Evolutionary conservation across 148 eudicot genomes (phyloP), one percentile per base, ranked within the genome.

Genomic region (Salicornia ramosissima): DNA sequence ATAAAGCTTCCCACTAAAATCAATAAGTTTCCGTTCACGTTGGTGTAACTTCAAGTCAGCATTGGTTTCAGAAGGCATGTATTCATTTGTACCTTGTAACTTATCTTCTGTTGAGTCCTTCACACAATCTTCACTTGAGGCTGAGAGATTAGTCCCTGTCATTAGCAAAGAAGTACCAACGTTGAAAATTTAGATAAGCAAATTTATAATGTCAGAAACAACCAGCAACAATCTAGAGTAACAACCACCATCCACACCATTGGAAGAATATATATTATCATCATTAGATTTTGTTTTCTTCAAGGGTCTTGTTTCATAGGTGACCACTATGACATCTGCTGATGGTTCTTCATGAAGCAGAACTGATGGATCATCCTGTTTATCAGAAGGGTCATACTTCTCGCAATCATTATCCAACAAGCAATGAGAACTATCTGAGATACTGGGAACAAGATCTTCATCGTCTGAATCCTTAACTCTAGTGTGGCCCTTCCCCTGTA

Each of bases 21-120:
- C 99, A 74, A 95, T 95, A 63, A 95, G 85, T 70, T 89, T 95
- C 80, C 83, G 89, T 77, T 95, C 99, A 65, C 96, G 87, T 51
- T 73, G 84, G 63, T 83, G 90, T 43, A 80, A 46, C 67, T 89
- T 91, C 71, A 91, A 70, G 86, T 94, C 84, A 71, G 70, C 75
- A 79, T 91, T 94, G 28, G 87, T 83, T 76, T 95, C 96, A 30
- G 79, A 72, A 24, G 79, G 49, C 36, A 59, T 30, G 73, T 65
- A 47, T 22, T 82, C 80, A 39, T 43, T 63, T 2, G 69, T 55
- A 31, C 19, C 70, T 43, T 57, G 80, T 70, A 78, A 40, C 71
- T 83, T 65, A 39, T 47, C 80, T 68, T 64, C 74, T 51, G 74
- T 8, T 28, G 71, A 52, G 71, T 51, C 75, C 65, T 83, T 63